Base-by-base conservation (phyloP, 2,329 filamentous ascomycete species). In the Sclerotinia borealis region DNA sequence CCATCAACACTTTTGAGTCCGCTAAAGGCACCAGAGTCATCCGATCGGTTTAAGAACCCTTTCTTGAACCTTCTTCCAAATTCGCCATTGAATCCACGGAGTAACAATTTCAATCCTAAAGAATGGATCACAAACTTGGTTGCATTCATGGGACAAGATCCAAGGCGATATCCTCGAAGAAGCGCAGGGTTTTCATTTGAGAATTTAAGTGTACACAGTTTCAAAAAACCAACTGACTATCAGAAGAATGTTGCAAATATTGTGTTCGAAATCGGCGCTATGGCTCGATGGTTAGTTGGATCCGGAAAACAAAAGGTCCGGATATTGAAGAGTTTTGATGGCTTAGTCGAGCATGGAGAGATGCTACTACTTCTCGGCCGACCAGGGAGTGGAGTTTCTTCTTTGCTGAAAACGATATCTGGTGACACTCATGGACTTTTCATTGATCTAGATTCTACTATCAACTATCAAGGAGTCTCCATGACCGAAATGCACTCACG, bases 201-300 rank as follows among this genome's bases (percentile, higher is more conserved):
- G 74, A 82, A 90, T 71, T 78, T 91, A 63, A 89, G 84, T 65
- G 85, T 90, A 6, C 85, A 86, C 71, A 87, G 88, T 47, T 90
- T 82, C 69, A 87, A 87, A 50, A 82, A 81, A 47, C 79, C 84
- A 0, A 89, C 87, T 1, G 88, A 91, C 73, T 91, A 87, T 74
- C 88, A 91, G 73, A 87, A 86, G 73, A 82, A 85, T 70, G 84
- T 88, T 7, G 77, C 75, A 66, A 88, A 88, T 70, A 75, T 87
- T 60, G 81, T 80, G 79, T 73, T 87, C 0, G 81, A 83, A 51
- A 70, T 74, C 0, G 75, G 76, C 4, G 77, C 77, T 17, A 59
- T 78, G 19, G 70, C 75, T 1, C 78, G 80, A 61, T 76, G 81
- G 67, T 67, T 86, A 2, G 69, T 88, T 25, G 82, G 82, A 52